These are phyloP conservation scores for Lithocarpus polystachyus DNA, from an alignment of 306 rosid genomes.

Conservation along the genomic window DNA sequence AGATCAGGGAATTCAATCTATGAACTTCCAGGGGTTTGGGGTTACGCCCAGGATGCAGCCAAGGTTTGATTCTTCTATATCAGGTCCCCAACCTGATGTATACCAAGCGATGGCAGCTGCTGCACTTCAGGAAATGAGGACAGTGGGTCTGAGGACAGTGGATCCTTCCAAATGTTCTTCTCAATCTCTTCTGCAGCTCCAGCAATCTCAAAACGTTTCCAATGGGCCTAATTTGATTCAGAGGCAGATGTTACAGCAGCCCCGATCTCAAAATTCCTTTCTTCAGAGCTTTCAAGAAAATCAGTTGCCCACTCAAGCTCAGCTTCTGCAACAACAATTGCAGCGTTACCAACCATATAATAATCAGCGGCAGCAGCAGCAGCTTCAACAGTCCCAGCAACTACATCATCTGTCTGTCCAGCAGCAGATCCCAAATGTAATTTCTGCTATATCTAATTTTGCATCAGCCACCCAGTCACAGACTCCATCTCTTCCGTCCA, in stretches of 20 bases:
- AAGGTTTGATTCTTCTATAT: constrained; percentile 72
- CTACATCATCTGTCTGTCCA: constrained; percentile 53
- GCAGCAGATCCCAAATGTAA: constrained; percentile 57
- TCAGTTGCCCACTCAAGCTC: constrained; percentile 44
- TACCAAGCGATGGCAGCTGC: constrained; percentile 93
- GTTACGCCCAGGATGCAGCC: constrained; percentile 90
- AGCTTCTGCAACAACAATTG: constrained; percentile 57
- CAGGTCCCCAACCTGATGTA: constrained; percentile 74
- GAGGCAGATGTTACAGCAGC: constrained; percentile 72
- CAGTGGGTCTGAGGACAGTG: constrained; percentile 58
- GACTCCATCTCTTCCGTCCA: constrained; percentile 58
- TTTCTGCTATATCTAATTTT: constrained; percentile 71
- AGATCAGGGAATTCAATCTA: constrained; percentile 77
- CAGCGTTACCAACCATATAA: constrained; percentile 57
- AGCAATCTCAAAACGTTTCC: constrained; percentile 60
- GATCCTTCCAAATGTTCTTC: constrained; percentile 71
- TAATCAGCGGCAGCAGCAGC: constrained; percentile 43
- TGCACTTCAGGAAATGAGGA: constrained; percentile 89
- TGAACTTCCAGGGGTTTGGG: constrained; percentile 77
- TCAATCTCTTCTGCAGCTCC: constrained; percentile 71
- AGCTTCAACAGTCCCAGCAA: constrained; percentile 41
- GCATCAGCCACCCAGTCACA: constrained; percentile 62
- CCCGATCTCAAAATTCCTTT: constrained; percentile 67
- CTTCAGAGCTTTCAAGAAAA: constrained; percentile 59
- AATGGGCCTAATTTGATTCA: constrained; percentile 65